Percentiles rank a stretch among this genome's conserved stretches.
These are phyloP conservation scores for Takakia lepidozioides DNA, from an alignment of 225 moss, liverwort and hornwort species.

Conservation along the genomic window DNA sequence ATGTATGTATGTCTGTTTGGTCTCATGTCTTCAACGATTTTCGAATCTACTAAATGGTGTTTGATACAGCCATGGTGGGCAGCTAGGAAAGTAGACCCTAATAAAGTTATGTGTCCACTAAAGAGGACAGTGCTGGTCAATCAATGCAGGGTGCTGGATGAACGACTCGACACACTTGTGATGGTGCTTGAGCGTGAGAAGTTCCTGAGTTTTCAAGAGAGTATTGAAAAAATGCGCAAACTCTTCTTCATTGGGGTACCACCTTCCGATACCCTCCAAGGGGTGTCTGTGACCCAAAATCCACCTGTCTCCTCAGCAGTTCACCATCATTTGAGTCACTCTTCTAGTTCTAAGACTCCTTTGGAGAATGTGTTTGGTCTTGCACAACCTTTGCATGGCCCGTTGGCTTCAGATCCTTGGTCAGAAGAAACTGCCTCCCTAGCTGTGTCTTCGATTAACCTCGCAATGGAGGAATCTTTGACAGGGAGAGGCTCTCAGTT, in stretches of 20 bases:
- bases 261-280: constrained; percentile 10
- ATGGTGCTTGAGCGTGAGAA: constrained; percentile 38
- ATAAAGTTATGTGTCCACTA: too few relatives aligned
- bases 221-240: constrained; percentile 31
- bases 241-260: constrained; percentile 25
- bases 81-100: too few relatives aligned
- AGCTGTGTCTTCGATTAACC: constrained; percentile 21
- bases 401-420: constrained; percentile 36
- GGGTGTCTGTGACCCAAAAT: constrained; percentile 5
- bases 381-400: constrained; percentile 18
- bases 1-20: too few relatives aligned
- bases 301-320: constrained; percentile 12
- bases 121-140: neutral
- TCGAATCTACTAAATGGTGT: too few relatives aligned
- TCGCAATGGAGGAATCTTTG: constrained; percentile 24
- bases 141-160: constrained; percentile 33
- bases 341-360: constrained; percentile 18
- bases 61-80: too few relatives aligned
- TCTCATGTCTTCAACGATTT: too few relatives aligned
- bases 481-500: too few relatives aligned
- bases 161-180: constrained; percentile 28
- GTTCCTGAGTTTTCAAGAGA: constrained; percentile 15
- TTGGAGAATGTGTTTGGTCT: constrained; percentile 14
- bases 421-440: constrained; percentile 34
- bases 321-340: constrained; percentile 25